Percentiles rank a stretch among this genome's conserved stretches.
Evolutionary conservation across 1,139 yeast species (phyloP).

Genomic region (Taphrina communis): DNA sequence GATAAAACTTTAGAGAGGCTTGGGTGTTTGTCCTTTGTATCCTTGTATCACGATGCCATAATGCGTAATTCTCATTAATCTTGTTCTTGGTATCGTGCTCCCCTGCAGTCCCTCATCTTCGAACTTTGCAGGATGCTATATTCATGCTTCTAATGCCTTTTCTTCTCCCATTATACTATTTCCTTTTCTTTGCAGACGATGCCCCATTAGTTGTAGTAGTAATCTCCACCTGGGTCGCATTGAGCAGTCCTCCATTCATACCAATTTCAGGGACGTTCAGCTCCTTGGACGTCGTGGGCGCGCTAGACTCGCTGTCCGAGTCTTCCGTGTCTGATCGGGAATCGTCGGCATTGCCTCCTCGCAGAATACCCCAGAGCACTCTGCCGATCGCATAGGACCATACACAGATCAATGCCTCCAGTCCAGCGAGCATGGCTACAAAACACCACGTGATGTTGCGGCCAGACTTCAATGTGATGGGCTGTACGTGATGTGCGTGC

Average conservation of each 20-base stretch:
- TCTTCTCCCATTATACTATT: neutral
- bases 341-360: conserved; percentile 79
- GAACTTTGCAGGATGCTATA: neutral
- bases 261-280: neutral
- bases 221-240: neutral
- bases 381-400: conserved; percentile 78
- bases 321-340: conserved; percentile 82
- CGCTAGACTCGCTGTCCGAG: conserved; percentile 12
- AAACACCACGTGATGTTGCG: conserved; percentile 53
- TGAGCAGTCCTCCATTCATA: conserved; percentile 8
- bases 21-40: no score
- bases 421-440: conserved; percentile 63
- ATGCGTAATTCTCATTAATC: conserved; percentile 4
- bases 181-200: conserved; percentile 5
- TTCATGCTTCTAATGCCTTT: conserved; percentile 8
- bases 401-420: conserved; percentile 68
- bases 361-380: conserved; percentile 71
- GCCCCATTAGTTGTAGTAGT: neutral
- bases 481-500: conserved; percentile 47
- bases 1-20: no score
- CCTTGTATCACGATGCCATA: neutral
- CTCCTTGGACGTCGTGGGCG: neutral
- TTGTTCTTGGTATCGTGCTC: neutral
- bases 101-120: neutral
- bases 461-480: conserved; percentile 46